Evolutionary conservation across 2,329 filamentous ascomycete genomes (phyloP).

Genomic region (Nigrospora osmanthi): DNA sequence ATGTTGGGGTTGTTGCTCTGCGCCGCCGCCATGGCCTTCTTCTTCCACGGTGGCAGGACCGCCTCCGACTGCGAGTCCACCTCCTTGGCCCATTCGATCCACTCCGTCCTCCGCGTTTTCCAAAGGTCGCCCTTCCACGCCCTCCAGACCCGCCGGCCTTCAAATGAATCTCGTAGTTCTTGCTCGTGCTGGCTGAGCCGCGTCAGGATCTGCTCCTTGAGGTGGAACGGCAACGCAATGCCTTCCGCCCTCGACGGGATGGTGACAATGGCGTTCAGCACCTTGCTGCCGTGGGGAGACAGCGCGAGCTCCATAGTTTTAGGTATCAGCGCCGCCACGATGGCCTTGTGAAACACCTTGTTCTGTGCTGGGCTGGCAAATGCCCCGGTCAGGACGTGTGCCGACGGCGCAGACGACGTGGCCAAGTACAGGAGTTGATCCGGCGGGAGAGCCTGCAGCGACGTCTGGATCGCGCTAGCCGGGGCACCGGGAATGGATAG

Average conservation of each 20-base stretch:
- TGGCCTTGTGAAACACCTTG: conserved; percentile 47
- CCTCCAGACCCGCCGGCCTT: conserved; percentile 49
- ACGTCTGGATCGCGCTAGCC: conserved; percentile 63
- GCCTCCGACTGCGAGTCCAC: conserved; percentile 27
- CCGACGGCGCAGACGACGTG: conserved; percentile 42
- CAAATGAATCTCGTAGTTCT: conserved; percentile 43
- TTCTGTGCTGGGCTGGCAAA: conserved; percentile 38
- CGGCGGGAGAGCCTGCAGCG: conserved; percentile 52
- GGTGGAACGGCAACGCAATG: conserved; percentile 45
- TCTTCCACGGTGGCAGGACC: conserved; percentile 25
- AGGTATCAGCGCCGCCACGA: conserved; percentile 39
- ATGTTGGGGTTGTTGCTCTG: conserved; percentile 2
- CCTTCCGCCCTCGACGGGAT: conserved; percentile 41
- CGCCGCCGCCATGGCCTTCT: conserved; percentile 2
- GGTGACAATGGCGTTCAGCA: conserved; percentile 39
- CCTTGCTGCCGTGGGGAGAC: conserved; percentile 42
- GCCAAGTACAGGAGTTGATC: conserved; percentile 58
- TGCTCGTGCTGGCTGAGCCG: conserved; percentile 39
- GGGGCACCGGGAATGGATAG: conserved; percentile 65
- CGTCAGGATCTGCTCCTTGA: conserved; percentile 48
- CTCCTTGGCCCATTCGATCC: conserved; percentile 50
- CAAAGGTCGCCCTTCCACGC: conserved; percentile 51
- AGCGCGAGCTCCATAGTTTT: conserved; percentile 36
- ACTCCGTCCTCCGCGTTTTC: conserved; percentile 43
- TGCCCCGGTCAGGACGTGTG: conserved; percentile 40